A percentile compares a stretch with the other conserved stretches of the same genome.
Evolutionary conservation across 805 yeast genomes (phyloP).

Genomic region (Saturnispora gosingensis): DNA sequence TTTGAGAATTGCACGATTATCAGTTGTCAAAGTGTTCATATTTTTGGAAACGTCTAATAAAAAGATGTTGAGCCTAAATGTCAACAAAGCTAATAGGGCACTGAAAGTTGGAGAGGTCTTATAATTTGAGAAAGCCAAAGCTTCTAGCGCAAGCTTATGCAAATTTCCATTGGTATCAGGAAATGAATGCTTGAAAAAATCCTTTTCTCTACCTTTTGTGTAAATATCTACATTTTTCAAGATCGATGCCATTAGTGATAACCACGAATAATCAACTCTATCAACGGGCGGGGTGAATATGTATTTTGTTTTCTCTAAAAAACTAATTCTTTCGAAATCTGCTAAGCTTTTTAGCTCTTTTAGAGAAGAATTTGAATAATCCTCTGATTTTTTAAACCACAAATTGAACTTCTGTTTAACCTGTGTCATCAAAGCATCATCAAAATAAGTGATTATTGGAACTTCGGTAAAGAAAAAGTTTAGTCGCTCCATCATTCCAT

Average conservation of each 20-base stretch:
- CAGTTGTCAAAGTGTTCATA: background rate
- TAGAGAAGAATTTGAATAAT: background rate
- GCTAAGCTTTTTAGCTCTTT: constrained; percentile 2
- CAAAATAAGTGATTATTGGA: constrained; percentile 12
- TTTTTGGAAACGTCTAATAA: background rate
- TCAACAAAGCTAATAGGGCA: constrained; percentile 1
- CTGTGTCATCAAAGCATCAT: constrained; percentile 10
- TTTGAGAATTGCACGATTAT: background rate
- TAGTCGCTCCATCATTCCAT: constrained; percentile 16
- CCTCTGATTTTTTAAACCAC: constrained; percentile 5
- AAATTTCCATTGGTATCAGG: background rate
- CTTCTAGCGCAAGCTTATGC: background rate
- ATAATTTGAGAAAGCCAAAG: background rate
- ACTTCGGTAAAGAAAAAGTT: constrained; percentile 13
- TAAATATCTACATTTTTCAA: constrained; percentile 9
- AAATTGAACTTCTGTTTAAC: constrained; percentile 9
- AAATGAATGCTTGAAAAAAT: constrained; percentile 1
- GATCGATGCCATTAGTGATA: constrained; percentile 15
- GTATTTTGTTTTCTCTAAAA: background rate
- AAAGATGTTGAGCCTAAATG: background rate
- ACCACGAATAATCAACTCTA: constrained; percentile 7
- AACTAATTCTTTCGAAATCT: background rate
- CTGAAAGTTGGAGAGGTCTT: background rate
- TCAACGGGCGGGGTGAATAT: constrained; percentile 12
- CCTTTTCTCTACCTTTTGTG: constrained; percentile 1